phyloP scores from a whole-genome alignment of 371 early-diverging fungal species.

The Nosema bombycis region DNA sequence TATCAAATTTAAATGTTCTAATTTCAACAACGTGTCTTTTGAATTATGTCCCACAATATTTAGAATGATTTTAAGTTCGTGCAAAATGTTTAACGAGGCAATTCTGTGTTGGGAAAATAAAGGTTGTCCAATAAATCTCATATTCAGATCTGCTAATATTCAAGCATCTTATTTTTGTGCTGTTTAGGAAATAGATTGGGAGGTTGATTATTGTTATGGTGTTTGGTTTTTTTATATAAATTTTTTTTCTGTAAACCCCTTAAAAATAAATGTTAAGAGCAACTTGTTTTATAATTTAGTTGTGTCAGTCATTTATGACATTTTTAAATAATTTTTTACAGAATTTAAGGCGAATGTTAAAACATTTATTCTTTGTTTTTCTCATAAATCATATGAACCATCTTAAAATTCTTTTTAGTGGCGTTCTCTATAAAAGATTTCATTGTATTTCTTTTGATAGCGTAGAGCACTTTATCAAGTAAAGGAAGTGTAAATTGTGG shows the following conservation, averaged over 20 bases:
- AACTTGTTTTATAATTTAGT: slow-evolving; percentile 25
- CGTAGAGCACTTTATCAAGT: not conserved
- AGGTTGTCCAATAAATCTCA: not conserved
- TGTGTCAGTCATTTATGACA: slow-evolving; percentile 37
- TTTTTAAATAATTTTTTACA: slow-evolving; percentile 19
- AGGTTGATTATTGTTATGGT: too few species aligned
- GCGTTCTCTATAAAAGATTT: slow-evolving; percentile 15
- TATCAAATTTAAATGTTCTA: slow-evolving; percentile 2
- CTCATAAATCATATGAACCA: slow-evolving; percentile 23
- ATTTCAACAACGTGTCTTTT: not conserved
- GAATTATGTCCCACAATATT: not conserved
- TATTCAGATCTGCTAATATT: too few species aligned
- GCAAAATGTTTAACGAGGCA: slow-evolving; percentile 28
- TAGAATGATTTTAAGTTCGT: slow-evolving; percentile 6
- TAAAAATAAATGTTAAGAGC: slow-evolving; percentile 30
- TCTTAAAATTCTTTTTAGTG: not conserved
- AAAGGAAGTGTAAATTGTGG: slow-evolving; percentile 1
- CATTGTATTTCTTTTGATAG: not conserved
- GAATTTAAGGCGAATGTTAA: too few species aligned
- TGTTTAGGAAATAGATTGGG: too few species aligned
- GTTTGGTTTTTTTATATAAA: not conserved
- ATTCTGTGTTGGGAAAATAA: not conserved
- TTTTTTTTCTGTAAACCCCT: not conserved
- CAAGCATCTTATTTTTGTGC: slow-evolving; percentile 2
- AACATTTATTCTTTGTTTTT: too few species aligned